Conservation (phyloP, 2,329 filamentous ascomycete genomes). For the Allantophomopsis lycopodina region DNA sequence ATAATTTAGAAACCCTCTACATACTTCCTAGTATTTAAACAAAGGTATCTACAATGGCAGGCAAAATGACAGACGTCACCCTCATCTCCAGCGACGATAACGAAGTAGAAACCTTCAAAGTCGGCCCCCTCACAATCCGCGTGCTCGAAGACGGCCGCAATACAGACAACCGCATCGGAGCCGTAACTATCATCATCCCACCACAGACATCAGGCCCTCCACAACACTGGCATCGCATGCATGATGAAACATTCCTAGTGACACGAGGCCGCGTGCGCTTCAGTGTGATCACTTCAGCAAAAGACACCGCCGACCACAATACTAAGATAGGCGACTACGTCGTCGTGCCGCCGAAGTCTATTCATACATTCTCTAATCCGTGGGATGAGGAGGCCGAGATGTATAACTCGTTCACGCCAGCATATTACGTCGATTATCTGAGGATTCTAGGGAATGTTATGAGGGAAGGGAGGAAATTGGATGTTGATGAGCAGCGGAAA, state of each 20-base stretch:
- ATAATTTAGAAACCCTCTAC: too few species aligned
- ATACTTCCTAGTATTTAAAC: too few species aligned
- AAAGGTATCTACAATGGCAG: too few species aligned
- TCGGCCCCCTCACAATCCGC: background rate
- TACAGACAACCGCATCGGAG: background rate
- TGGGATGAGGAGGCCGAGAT: constrained; percentile 37
- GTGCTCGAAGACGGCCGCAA: background rate
- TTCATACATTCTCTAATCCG: constrained; percentile 42
- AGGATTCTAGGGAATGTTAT: constrained; percentile 32
- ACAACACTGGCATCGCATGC: constrained; percentile 38
- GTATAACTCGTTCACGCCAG: constrained; percentile 42
- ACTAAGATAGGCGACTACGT: constrained; percentile 38
- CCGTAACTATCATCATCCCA: constrained; percentile 28
- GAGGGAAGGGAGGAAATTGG: constrained; percentile 28
- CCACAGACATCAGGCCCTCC: constrained; percentile 30
- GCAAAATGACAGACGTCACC: too few species aligned
- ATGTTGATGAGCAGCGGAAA: constrained; percentile 30
- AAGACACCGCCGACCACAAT: constrained; percentile 28
- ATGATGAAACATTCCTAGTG: constrained; percentile 39
- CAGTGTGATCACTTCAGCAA: constrained; percentile 23
- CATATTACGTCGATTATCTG: constrained; percentile 44
- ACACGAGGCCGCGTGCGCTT: constrained; percentile 33
- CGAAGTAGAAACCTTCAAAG: background rate
- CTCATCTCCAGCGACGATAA: background rate
- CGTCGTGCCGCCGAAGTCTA: constrained; percentile 35